A percentile compares a stretch with the other conserved stretches of the same genome.
These are phyloP conservation scores for Clarkia xantiana DNA, from an alignment of 345 rosid genomes.

Conservation along the genomic window DNA sequence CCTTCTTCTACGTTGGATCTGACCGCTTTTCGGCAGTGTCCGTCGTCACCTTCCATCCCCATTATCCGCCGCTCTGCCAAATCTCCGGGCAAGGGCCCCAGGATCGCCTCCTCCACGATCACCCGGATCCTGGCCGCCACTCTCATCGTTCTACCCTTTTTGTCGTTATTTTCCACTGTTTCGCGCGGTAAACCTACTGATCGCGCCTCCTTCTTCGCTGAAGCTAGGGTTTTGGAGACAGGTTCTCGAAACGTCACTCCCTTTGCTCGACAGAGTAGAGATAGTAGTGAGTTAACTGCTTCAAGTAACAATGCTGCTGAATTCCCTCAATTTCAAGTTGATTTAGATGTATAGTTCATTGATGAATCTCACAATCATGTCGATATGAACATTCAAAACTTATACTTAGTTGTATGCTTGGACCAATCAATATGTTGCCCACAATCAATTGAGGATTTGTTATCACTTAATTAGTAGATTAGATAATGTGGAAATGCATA, in stretches of 20 bases:
- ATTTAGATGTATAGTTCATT: background rate
- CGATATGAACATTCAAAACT: no score
- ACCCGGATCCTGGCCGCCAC: conserved; percentile 24
- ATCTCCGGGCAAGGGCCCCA: conserved; percentile 13
- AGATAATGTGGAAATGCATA: no score
- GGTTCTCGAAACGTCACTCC: conserved; percentile 11
- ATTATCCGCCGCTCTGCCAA: conserved; percentile 10
- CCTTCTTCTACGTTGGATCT: conserved; percentile 32
- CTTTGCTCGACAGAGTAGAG: background rate
- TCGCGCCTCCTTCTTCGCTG: conserved; percentile 24
- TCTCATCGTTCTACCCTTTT: conserved; percentile 20
- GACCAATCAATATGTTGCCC: no score
- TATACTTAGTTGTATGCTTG: no score
- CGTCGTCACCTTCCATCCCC: conserved; percentile 9
- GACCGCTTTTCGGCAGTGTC: conserved; percentile 31
- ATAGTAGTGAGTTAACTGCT: background rate
- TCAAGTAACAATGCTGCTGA: background rate
- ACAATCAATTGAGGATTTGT: no score
- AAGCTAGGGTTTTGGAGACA: conserved; percentile 27
- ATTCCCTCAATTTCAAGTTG: background rate
- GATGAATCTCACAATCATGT: no score
- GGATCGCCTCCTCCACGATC: conserved; percentile 22
- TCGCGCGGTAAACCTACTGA: conserved; percentile 18
- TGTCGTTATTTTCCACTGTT: conserved; percentile 18
- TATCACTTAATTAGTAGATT: no score